Percentiles rank a stretch among this genome's conserved stretches.
Evolutionary conservation across 495 filamentous ascomycete genomes (phyloP).

Genomic region (Chaetomium fimeti): DNA sequence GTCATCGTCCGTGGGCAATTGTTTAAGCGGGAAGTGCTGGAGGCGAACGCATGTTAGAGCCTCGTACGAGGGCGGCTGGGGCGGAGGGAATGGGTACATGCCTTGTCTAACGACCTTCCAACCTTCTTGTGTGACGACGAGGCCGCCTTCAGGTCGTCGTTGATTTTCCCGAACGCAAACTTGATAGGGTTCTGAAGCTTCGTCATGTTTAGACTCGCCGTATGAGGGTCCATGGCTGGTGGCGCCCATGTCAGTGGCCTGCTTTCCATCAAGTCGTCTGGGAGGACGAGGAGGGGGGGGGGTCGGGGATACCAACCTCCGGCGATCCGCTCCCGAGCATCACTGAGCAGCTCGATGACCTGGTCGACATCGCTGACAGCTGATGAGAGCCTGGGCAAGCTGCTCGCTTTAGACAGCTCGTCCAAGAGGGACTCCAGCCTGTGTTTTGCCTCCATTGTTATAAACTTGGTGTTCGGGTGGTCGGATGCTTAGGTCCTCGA

Average conservation of each 20-base stretch:
- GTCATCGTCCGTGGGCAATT: conserved; percentile 78
- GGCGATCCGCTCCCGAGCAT: conserved; percentile 67
- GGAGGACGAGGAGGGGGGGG: background rate
- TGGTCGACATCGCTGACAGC: conserved; percentile 74
- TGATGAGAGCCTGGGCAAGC: conserved; percentile 66
- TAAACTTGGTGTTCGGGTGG: background rate
- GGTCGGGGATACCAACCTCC: conserved; percentile 48
- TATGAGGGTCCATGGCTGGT: conserved; percentile 60
- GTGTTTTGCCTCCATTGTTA: conserved; percentile 21
- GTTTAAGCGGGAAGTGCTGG: conserved; percentile 73
- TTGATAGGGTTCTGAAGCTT: conserved; percentile 83
- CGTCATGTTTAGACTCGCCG: conserved; percentile 66
- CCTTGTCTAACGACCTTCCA: conserved; percentile 79
- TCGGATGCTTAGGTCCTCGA: too few relatives aligned
- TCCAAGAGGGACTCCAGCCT: conserved; percentile 54
- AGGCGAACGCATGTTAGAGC: background rate
- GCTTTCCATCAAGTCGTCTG: background rate
- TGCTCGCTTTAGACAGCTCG: conserved; percentile 68
- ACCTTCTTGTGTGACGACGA: conserved; percentile 76
- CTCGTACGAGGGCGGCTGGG: background rate
- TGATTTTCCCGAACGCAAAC: conserved; percentile 71
- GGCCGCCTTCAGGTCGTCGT: conserved; percentile 74
- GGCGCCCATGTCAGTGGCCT: background rate
- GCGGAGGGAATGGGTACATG: conserved; percentile 31
- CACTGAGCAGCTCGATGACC: conserved; percentile 71